phyloP scores from a whole-genome alignment of 768 basidiomycete genomes.

The Russula dissimulans region DNA sequence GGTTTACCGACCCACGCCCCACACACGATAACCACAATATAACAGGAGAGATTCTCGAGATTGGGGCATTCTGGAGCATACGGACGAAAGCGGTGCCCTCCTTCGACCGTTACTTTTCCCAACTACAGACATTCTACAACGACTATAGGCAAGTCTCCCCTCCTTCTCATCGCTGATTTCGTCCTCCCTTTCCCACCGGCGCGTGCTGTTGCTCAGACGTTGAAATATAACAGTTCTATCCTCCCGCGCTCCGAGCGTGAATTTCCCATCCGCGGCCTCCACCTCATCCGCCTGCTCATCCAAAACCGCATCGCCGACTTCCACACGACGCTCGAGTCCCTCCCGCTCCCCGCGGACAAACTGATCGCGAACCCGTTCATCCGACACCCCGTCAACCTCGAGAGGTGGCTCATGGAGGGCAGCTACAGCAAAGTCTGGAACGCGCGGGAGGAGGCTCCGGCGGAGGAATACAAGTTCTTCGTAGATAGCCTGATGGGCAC shows the following conservation, averaged over 20 bases:
- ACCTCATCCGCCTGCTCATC: slow-evolving; percentile 89
- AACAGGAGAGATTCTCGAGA: slow-evolving; percentile 88
- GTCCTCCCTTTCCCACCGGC: background rate
- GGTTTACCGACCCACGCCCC: background rate
- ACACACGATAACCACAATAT: background rate
- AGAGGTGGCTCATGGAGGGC: slow-evolving; percentile 98
- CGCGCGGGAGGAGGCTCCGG: slow-evolving; percentile 84
- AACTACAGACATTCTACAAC: slow-evolving; percentile 83
- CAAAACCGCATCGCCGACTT: slow-evolving; percentile 97
- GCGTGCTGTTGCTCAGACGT: background rate
- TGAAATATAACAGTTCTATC: slow-evolving; percentile 36
- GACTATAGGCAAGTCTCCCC: slow-evolving; percentile 54
- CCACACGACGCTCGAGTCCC: slow-evolving; percentile 90
- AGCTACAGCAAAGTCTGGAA: slow-evolving; percentile 98
- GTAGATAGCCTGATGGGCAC: slow-evolving; percentile 91
- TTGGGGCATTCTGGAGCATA: slow-evolving; percentile 92
- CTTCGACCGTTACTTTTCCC: slow-evolving; percentile 92
- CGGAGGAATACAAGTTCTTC: slow-evolving; percentile 92
- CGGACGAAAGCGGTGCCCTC: slow-evolving; percentile 80
- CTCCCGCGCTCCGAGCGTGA: slow-evolving; percentile 83
- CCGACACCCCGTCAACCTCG: slow-evolving; percentile 81
- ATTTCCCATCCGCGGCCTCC: slow-evolving; percentile 82
- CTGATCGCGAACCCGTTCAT: slow-evolving; percentile 65
- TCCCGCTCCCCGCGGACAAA: slow-evolving; percentile 60
- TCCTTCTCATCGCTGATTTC: no score